Evolutionary conservation across 2,329 filamentous ascomycete genomes (phyloP).

Genomic region (Arthrobotrys megalospora): DNA sequence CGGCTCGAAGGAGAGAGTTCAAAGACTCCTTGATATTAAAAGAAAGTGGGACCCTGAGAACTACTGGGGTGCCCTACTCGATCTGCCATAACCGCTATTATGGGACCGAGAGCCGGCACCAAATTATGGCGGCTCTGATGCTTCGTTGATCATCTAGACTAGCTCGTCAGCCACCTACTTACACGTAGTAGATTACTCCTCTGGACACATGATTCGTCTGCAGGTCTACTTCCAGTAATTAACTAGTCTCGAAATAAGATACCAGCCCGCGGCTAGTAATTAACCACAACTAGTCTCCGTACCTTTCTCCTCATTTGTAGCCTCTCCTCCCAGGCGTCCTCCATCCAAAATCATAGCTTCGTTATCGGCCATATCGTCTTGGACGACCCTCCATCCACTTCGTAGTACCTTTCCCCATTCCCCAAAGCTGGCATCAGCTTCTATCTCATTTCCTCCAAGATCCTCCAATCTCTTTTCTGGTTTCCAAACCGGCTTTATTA

Average conservation of each 20-base stretch:
- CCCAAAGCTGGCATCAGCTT: constrained; percentile 52
- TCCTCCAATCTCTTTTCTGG: constrained; percentile 61
- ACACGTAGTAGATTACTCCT: too few relatives aligned
- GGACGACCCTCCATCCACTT: constrained; percentile 73
- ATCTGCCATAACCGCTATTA: background rate
- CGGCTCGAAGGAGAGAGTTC: constrained; percentile 51
- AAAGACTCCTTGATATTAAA: constrained; percentile 64
- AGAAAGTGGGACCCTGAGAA: constrained; percentile 64
- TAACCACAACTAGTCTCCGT: constrained; percentile 50
- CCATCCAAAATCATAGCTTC: constrained; percentile 75
- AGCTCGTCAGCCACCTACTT: too few relatives aligned
- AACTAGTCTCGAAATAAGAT: too few relatives aligned
- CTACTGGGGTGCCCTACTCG: constrained; percentile 47
- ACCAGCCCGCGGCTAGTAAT: background rate
- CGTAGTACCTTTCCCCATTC: constrained; percentile 64
- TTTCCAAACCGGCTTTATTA: constrained; percentile 63
- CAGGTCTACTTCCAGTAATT: too few relatives aligned
- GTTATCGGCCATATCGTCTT: constrained; percentile 75
- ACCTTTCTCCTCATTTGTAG: constrained; percentile 26
- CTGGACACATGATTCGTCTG: too few relatives aligned
- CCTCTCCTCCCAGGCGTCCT: constrained; percentile 70
- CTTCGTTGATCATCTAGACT: too few relatives aligned
- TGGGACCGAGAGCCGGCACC: too few relatives aligned
- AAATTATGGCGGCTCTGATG: too few relatives aligned
- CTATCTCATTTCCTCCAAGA: background rate